A percentile compares a stretch with the other conserved stretches of the same genome.
Conservation (phyloP, 2,329 filamentous ascomycete species). For the Stemphylium lycopersici region DNA sequence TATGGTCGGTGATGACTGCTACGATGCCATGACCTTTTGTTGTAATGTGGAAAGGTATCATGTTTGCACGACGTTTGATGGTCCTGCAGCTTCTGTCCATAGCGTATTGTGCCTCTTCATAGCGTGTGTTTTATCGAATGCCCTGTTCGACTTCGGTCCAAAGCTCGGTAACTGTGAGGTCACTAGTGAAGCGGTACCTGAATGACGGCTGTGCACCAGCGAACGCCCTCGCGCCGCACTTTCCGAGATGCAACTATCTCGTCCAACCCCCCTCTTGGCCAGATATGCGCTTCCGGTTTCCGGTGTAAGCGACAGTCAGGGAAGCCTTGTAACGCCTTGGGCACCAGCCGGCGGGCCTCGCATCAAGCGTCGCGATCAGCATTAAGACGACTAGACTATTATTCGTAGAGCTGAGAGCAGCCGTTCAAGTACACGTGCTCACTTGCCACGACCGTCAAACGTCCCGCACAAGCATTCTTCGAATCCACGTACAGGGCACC, state of each 20-base stretch:
- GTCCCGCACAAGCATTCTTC: constrained; percentile 1
- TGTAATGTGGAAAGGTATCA: neutral
- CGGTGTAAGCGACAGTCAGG: constrained; percentile 19
- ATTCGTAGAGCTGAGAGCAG: constrained; percentile 21
- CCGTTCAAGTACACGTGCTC: constrained; percentile 33
- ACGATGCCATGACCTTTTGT: neutral
- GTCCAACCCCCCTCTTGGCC: constrained; percentile 11
- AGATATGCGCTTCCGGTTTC: constrained; percentile 10
- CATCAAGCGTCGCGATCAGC: constrained; percentile 22
- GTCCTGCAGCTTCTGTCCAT: neutral
- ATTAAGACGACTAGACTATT: constrained; percentile 20
- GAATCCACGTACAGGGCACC: constrained; percentile 1
- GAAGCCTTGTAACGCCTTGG: constrained; percentile 22
- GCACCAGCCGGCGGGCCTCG: constrained; percentile 24
- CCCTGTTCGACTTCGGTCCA: neutral
- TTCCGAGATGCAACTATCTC: neutral
- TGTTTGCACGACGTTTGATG: neutral
- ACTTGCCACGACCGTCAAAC: constrained; percentile 19
- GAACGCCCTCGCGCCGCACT: constrained; percentile 4
- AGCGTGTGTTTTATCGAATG: neutral
- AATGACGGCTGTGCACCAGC: constrained; percentile 1
- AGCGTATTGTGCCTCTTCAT: neutral
- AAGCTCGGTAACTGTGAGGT: constrained; percentile 8
- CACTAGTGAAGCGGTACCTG: constrained; percentile 6
- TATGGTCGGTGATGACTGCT: neutral